These are phyloP conservation scores for Eucalyptus tenuipes DNA, from an alignment of 345 rosid genomes.

Conservation along the genomic window DNA sequence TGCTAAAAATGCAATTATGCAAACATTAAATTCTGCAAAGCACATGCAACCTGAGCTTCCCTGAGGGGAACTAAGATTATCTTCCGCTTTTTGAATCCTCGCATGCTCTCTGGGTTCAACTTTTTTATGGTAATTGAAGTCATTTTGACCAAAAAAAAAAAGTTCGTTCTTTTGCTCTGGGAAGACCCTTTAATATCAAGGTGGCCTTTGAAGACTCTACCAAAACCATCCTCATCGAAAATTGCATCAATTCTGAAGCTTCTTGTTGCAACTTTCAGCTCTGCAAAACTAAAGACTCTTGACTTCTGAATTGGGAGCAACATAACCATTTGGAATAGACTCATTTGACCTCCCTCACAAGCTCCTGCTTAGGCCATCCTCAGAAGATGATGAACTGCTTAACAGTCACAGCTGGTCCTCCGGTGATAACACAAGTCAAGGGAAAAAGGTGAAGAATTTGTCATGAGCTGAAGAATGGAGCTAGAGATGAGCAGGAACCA, in stretches of 20 bases:
- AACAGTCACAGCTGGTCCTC: background rate
- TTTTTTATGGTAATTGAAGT: background rate
- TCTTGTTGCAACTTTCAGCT: background rate
- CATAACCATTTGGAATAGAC: background rate
- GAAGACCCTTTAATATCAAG: background rate
- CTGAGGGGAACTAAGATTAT: background rate
- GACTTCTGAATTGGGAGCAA: background rate
- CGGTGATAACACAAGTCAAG: background rate
- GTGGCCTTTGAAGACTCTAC: conserved; percentile 1
- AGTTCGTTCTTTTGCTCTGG: background rate
- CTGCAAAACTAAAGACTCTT: background rate
- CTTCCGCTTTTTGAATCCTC: background rate
- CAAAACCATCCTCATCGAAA: background rate
- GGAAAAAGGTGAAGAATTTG: background rate
- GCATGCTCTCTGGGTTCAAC: background rate
- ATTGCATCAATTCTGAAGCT: background rate
- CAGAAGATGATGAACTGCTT: background rate
- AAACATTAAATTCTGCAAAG: background rate
- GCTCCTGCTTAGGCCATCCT: background rate
- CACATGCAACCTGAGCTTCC: background rate
- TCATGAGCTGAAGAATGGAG: background rate
- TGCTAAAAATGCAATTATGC: background rate
- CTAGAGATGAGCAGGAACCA: background rate
- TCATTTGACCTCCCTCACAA: background rate
- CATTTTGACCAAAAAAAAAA: background rate